Base-by-base conservation (phyloP, 164 flowering plant genomes). In the Echeveria elegans region DNA sequence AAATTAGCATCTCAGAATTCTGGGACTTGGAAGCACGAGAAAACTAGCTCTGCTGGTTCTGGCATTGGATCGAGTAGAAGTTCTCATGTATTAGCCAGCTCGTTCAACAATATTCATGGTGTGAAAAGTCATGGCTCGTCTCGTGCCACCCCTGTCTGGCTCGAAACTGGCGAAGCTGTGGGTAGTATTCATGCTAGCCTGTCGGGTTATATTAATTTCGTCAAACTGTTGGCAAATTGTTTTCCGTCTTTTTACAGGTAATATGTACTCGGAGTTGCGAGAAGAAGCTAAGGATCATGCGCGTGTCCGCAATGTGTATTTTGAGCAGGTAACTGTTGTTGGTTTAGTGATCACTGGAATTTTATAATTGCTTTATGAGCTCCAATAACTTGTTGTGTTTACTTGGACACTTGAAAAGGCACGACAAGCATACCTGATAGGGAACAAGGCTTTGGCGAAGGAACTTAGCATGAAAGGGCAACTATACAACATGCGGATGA, bases 221-320 rank as follows among this genome's bases (percentile, higher is more conserved):
- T 64, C n/a, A 14, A 32, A 26, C 32, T 26, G 36, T 61, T 23
- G 6, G 0, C 34, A n/a, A n/a, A n/a, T 23, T 23, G n/a, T 24
- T 21, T 24, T 40, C 23, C 2, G 6, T 36, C 30, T 63, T 26
- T 14, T 86, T 77, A 81, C 99, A 95, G 99, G 86, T 56, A 90
- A 81, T 76, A 72, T 95, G 87, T 92, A 92, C 74, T 78, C 96
- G 65, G 99, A 92, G 63, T 69, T 83, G 72, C 83, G 99, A 73
- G 99, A 85, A 68, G 99, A 92, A 74, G 99, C 98, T 72, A 88
- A 89, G 48, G 97, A 88, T 72, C 89, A 90, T 82, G 98, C 99
- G 70, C 90, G 96, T 31, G 32, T 92, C 47, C 86, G 98, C 19
- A 95, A 95, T 83, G 90, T 81, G 41, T 95, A 79, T 73, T 90